Evolutionary conservation across 2,329 filamentous ascomycete genomes (phyloP).

Genomic region (Eutypa lata): DNA sequence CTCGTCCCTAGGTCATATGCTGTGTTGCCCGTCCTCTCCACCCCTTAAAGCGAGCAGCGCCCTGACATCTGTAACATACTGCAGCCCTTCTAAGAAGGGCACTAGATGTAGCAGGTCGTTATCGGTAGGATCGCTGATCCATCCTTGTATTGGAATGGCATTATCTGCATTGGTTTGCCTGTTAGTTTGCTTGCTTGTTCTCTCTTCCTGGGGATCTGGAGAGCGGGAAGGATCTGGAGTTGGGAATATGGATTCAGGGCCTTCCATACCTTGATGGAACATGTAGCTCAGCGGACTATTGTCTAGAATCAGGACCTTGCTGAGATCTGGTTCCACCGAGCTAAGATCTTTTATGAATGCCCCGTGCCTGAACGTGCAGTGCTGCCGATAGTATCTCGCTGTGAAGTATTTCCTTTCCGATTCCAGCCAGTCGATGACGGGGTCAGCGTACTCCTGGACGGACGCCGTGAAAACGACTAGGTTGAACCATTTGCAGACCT

Average conservation of each 20-base stretch:
- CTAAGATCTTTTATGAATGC: constrained; percentile 98
- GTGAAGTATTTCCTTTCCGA: constrained; percentile 95
- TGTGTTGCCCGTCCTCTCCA: constrained; percentile 69
- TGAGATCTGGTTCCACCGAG: constrained; percentile 92
- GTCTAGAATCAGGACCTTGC: constrained; percentile 98
- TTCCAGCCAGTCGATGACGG: constrained; percentile 98
- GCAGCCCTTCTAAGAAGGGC: constrained; percentile 86
- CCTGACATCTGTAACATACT: constrained; percentile 94
- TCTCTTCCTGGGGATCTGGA: not conserved
- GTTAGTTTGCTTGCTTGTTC: constrained; percentile 12
- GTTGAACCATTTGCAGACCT: constrained; percentile 98
- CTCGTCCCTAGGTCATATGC: not conserved
- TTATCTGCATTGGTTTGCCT: constrained; percentile 65
- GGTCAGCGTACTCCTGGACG: constrained; percentile 97
- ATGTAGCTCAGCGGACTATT: constrained; percentile 98
- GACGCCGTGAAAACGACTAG: constrained; percentile 94
- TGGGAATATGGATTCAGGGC: too few species aligned
- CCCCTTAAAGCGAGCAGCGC: constrained; percentile 84
- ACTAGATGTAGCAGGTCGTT: constrained; percentile 91
- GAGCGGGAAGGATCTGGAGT: constrained; percentile 3
- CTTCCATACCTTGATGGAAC: constrained; percentile 92
- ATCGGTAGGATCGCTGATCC: constrained; percentile 98
- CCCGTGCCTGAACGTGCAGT: constrained; percentile 92
- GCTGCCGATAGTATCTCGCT: constrained; percentile 89
- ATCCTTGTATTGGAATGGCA: constrained; percentile 97